Evolutionary conservation across 1,284 basidiomycete species (phyloP).

Genomic region (Bjerkandera adusta): DNA sequence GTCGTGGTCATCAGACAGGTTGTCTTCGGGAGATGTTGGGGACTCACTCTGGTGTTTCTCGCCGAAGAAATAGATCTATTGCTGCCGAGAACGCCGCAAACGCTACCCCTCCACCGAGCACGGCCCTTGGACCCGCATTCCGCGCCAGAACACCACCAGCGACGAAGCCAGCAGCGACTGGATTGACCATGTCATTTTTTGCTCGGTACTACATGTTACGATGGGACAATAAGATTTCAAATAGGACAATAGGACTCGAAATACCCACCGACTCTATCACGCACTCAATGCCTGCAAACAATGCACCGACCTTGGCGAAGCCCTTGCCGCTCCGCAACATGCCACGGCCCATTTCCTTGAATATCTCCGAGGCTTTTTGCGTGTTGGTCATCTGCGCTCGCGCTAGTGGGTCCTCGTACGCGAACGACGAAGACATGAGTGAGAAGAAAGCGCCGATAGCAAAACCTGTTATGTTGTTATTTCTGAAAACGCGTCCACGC

Average conservation of each 20-base stretch:
- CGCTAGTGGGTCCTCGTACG: slow-evolving; percentile 91
- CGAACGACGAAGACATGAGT: slow-evolving; percentile 93
- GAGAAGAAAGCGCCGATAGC: slow-evolving; percentile 95
- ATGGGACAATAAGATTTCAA: slow-evolving; percentile 8
- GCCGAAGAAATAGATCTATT: slow-evolving; percentile 84
- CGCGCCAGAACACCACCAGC: slow-evolving; percentile 83
- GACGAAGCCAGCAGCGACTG: slow-evolving; percentile 69
- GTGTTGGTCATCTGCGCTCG: slow-evolving; percentile 64
- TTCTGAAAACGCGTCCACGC: slow-evolving; percentile 24
- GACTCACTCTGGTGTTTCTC: slow-evolving; percentile 82
- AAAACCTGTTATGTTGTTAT: slow-evolving; percentile 58
- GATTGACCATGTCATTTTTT: slow-evolving; percentile 92
- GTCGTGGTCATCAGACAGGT: not conserved
- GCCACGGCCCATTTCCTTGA: slow-evolving; percentile 92
- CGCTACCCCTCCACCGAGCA: slow-evolving; percentile 78
- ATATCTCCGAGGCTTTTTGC: slow-evolving; percentile 83
- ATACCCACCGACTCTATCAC: slow-evolving; percentile 91
- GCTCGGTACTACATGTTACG: slow-evolving; percentile 75
- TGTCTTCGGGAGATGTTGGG: not conserved
- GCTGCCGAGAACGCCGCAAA: slow-evolving; percentile 91
- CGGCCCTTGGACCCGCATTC: slow-evolving; percentile 82
- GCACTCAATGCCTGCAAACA: slow-evolving; percentile 95
- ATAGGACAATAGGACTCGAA: not conserved
- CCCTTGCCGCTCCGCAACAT: slow-evolving; percentile 93
- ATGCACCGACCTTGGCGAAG: slow-evolving; percentile 92